Conservation (phyloP, 331 rosid genomes). For the Pyrus hybrid region DNA sequence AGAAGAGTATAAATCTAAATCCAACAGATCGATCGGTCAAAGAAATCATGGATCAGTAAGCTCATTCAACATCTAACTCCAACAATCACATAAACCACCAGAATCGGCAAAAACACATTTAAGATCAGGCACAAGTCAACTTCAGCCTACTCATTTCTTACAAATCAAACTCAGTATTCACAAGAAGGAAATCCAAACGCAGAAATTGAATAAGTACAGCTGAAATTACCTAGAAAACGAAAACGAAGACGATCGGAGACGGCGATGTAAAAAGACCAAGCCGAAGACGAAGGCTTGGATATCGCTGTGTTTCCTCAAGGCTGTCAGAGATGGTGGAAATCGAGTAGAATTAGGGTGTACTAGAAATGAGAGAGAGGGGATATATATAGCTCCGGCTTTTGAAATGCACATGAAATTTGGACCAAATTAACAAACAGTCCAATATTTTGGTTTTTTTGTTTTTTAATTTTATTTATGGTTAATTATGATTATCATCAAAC, state of each 20-base stretch:
- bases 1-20: not conserved
- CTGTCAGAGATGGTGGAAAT: not conserved
- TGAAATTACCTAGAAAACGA: slow-evolving; percentile 10
- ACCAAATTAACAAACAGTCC: slow-evolving; percentile 6
- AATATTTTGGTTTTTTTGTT: too few species aligned
- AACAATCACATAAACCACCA: not conserved
- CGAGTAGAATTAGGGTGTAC: not conserved
- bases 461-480: too few species aligned
- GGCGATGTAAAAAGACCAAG: slow-evolving; percentile 1
- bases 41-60: not conserved
- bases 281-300: slow-evolving; percentile 27
- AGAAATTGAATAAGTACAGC: not conserved
- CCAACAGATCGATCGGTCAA: not conserved
- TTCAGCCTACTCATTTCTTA: not conserved
- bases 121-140: not conserved
- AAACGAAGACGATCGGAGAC: not conserved
- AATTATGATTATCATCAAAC: too few species aligned
- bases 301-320: not conserved
- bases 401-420: slow-evolving; percentile 26
- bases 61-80: slow-evolving; percentile 2
- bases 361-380: not conserved
- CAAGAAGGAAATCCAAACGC: not conserved
- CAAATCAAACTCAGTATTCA: not conserved
- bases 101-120: not conserved
- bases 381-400: not conserved